Base-by-base conservation (phyloP, 2,329 filamentous ascomycete genomes). In the Sphaerulina vaccinii region DNA sequence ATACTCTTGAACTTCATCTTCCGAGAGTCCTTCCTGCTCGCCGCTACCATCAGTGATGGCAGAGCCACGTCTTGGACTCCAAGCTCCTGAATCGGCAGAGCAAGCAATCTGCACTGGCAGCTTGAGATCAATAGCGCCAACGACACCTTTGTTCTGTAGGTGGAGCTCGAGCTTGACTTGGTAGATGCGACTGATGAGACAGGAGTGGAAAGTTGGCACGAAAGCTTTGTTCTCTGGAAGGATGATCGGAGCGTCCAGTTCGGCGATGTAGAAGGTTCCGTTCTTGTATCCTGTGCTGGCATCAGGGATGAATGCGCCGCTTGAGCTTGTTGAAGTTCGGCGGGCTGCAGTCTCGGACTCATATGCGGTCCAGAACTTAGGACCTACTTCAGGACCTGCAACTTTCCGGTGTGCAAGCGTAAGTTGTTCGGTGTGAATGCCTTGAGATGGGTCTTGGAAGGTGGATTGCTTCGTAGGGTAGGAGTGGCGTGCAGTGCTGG, bases 171-270 rank as follows among this genome's bases (percentile, higher is more conserved):
- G 69, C 47, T 82, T 79, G 11, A 89, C 75, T 3, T 73, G 68
- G 66, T 89, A 88, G 15, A 76, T 71, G 46, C 86, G 77, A n/a
- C 81, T 82, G 38, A 83, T 71, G 47, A 88, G 76, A 66, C 85
- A 89, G 33, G 79, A 78, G 71, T 87, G 82, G 70, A 88, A 89
- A 2, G 84, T 85, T 1, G 85, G 86, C 16, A 86, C 71, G 65
- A 86, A 86, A 21, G 77, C 71, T 60, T 84, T 86, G 56, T 72
- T 73, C 7, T 42, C 54, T 1, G 85, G 84, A 0, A 87, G 74
- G 1, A 77, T 77, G 61, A 88, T 72, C 0, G 85, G 85, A 1
- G 87, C 79, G 1, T 85, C 65, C 29, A 88, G 71, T n/a, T 74
- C 74, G 5, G 84, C 76, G 2, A 81, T 83, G 69, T 85, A 88